Base-by-base conservation (phyloP, 495 filamentous ascomycete species). In the Tuber borchii region DNA sequence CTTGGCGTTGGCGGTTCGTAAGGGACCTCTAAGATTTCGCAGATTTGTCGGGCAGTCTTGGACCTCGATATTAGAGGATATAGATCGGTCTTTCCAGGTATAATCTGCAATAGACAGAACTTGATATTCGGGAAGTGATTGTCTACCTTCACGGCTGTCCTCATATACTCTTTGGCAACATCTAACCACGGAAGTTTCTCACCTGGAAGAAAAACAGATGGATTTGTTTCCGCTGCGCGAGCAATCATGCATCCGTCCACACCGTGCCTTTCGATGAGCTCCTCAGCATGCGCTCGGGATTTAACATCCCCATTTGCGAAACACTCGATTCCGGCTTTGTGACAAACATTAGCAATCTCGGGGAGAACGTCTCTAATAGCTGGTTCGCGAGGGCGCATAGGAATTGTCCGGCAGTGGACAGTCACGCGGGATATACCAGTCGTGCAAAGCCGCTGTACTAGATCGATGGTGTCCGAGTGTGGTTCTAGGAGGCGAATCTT, bases 171-270 rank as follows among this genome's bases (percentile, higher is more conserved):
- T 75, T 88, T 85, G 3, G 91, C 93, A 2, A 95, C 88, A 34
- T 93, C 91, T 56, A 84, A 82, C 94, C 94, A 98, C 0, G 87
- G 86, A 22, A 91, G 80, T 43, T 91, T 88, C 0, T 86, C 89
- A 43, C 87, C 83, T 2, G 86, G 78, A 45, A 91, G 87, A 86
- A 98, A 99, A 75, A 90, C 91, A 69, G 92, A 95, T 31, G 93
- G 88, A 79, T 99, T 98, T 75, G 89, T 86, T 85, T 98, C 95
- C 0, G 95, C 95, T 10, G 91, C 87, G 4, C 92, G 95, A 17
- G 95, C 96, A 81, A 99, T 97, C 95, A 99, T 99, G 70, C 92
- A 95, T 20, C 94, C 95, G 80, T 98, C 95, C 3, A 91, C 93
- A 7, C 90, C 91, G 79, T 87, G 97, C 81, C 97, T 90, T 22